Evolutionary conservation across 1,284 basidiomycete genomes (phyloP), one percentile per base, ranked within the genome.

Genomic region (Papiliotrema laurentii): DNA sequence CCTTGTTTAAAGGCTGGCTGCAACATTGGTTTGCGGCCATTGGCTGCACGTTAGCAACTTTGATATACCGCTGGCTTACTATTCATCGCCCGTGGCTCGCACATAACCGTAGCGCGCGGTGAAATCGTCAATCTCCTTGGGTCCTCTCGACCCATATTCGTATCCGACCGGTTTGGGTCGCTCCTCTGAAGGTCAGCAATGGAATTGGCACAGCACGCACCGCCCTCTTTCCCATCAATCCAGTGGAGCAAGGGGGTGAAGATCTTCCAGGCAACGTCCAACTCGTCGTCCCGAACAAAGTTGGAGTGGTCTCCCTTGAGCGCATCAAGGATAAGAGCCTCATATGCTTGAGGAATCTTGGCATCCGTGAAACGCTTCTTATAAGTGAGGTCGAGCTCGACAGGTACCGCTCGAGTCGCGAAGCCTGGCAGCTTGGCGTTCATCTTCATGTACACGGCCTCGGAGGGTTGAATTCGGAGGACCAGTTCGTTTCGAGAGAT

Each of bases 211-310:
- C n/a, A n/a, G n/a, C n/a, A 72, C 21, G 83, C 83, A 48, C 74
- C 45, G 47, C 61, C 59, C 42, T 69, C 72, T 68, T 76, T 78
- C 26, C 88, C 87, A 19, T 93, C 89, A 72, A 93, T 93, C 89
- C 88, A 92, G 77, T 93, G 90, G 55, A 94, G 75, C 68, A 93
- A 87, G 16, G 90, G 90, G 18, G 90, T 94, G 77, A 93, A 94
- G 73, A 94, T 93, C 87, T 92, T 93, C 92, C 92, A 97, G 11
- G 92, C 91, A 49, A 86, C 84, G 66, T 96, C 91, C 60, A 96
- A 79, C 75, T 96, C 92, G 72, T 97, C 92, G 71, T 96, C 83
- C 59, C 92, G 83, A 42, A 97, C 92, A 77, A 96, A 96, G 72
- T 78, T 76, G 35, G 72, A 74, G 63, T 76, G 76, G 59, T 78